phyloP scores from a whole-genome alignment of 768 basidiomycete species.

The Coprinopsis strossmayeri region DNA sequence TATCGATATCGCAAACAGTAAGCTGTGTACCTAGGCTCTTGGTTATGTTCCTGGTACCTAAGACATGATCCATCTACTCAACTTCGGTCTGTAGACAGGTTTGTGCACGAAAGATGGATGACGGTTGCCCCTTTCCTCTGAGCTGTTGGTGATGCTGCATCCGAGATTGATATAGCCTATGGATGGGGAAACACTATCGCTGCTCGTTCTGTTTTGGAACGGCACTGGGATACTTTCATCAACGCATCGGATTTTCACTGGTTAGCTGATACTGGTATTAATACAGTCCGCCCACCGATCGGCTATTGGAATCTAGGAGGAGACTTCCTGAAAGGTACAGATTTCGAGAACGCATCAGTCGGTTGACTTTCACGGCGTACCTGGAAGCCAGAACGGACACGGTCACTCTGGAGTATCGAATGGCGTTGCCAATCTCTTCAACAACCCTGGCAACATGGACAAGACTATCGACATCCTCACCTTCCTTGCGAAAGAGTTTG shows the following conservation, averaged over 20 bases:
- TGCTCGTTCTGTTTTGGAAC: slow-evolving; percentile 50
- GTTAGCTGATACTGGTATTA: slow-evolving; percentile 61
- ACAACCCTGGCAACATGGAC: slow-evolving; percentile 33
- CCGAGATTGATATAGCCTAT: slow-evolving; percentile 62
- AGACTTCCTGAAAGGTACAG: slow-evolving; percentile 53
- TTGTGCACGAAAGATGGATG: slow-evolving; percentile 75
- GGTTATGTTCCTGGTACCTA: no score
- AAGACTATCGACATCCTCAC: slow-evolving; percentile 47
- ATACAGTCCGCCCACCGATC: slow-evolving; percentile 57
- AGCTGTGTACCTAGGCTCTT: slow-evolving; percentile 60
- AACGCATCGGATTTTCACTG: slow-evolving; percentile 57
- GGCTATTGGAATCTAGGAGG: slow-evolving; percentile 60
- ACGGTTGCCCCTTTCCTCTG: slow-evolving; percentile 57
- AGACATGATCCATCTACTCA: neutral
- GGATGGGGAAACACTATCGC: slow-evolving; percentile 44
- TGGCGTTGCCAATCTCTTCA: slow-evolving; percentile 42
- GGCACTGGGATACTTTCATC: slow-evolving; percentile 76
- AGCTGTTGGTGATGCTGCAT: slow-evolving; percentile 40
- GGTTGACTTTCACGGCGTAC: slow-evolving; percentile 65
- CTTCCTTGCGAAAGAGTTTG: slow-evolving; percentile 34
- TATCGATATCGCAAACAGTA: slow-evolving; percentile 60
- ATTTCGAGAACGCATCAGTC: slow-evolving; percentile 48
- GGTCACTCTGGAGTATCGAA: slow-evolving; percentile 64
- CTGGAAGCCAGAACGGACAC: slow-evolving; percentile 71
- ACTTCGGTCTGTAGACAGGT: slow-evolving; percentile 32